phyloP scores from a whole-genome alignment of 768 basidiomycete species.

The Rhodotorula diobovata region DNA sequence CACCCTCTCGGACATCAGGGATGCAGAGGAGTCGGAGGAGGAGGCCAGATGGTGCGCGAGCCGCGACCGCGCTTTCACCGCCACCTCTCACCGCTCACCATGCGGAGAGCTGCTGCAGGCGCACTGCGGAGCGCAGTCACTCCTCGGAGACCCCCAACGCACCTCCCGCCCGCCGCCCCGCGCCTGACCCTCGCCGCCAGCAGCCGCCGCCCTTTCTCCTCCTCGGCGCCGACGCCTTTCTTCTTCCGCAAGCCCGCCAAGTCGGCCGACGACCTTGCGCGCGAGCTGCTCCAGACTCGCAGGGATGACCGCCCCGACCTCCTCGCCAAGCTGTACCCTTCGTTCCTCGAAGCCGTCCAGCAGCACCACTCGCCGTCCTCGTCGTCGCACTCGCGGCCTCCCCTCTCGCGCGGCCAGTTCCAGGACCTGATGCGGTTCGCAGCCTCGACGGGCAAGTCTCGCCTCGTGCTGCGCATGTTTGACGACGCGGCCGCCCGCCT shows the following conservation, averaged over 20 bases:
- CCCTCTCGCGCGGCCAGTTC: background rate
- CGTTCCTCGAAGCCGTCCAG: constrained; percentile 8
- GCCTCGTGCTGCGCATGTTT: constrained; percentile 24
- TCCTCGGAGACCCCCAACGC: background rate
- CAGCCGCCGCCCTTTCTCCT: background rate
- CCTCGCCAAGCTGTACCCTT: constrained; percentile 30
- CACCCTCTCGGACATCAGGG: too few species aligned
- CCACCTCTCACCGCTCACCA: background rate
- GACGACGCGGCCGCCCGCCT: constrained; percentile 10
- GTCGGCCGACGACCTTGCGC: constrained; percentile 2
- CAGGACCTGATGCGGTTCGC: constrained; percentile 21
- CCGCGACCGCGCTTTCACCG: background rate
- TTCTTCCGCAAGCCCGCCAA: constrained; percentile 22
- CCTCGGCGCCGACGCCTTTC: constrained; percentile 8
- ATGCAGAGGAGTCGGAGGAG: too few species aligned
- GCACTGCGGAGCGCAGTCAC: background rate
- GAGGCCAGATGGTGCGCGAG: too few species aligned
- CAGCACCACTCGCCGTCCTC: background rate
- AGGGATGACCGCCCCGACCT: constrained; percentile 17
- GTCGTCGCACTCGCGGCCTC: constrained; percentile 6
- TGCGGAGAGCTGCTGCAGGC: constrained; percentile 4
- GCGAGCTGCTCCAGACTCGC: constrained; percentile 7
- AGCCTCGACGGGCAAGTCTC: background rate
- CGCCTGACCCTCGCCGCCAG: background rate
- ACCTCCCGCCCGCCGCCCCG: background rate